Evolutionary conservation across 2,329 filamentous ascomycete species (phyloP).

Genomic region (Xylaria sp.): DNA sequence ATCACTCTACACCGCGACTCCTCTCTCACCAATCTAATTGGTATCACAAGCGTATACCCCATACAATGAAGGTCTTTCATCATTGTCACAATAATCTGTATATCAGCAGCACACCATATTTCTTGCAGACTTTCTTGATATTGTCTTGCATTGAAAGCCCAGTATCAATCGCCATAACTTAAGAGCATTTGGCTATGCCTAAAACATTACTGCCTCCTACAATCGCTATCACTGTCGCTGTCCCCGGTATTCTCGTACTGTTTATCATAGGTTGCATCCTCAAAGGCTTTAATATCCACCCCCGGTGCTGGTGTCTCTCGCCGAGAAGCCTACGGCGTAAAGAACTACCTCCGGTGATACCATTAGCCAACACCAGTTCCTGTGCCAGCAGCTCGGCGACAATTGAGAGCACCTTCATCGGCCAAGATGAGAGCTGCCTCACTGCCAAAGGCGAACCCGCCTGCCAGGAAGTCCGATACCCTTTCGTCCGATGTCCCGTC

Average conservation of each 20-base stretch:
- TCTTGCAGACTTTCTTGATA: constrained; percentile 38
- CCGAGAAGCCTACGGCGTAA: constrained; percentile 8
- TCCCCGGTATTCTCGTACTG: constrained; percentile 53
- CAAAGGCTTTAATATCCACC: constrained; percentile 44
- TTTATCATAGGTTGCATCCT: constrained; percentile 50
- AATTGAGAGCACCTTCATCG: constrained; percentile 46
- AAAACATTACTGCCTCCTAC: constrained; percentile 40
- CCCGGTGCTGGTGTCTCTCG: background rate
- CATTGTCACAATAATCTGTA: background rate
- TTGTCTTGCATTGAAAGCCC: constrained; percentile 29
- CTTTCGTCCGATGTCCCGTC: constrained; percentile 40
- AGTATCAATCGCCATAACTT: constrained; percentile 38
- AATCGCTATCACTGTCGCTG: constrained; percentile 40
- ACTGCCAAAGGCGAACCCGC: constrained; percentile 29
- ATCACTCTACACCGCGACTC: constrained; percentile 1
- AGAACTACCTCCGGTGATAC: constrained; percentile 1
- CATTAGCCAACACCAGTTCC: background rate
- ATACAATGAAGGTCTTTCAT: constrained; percentile 1
- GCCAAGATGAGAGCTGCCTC: constrained; percentile 31
- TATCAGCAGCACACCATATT: constrained; percentile 28
- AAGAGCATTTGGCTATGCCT: constrained; percentile 43
- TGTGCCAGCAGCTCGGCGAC: constrained; percentile 40
- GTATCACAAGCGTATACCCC: constrained; percentile 28
- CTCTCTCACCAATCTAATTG: constrained; percentile 11
- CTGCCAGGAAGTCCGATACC: constrained; percentile 29